phyloP scores from a whole-genome alignment of 768 basidiomycete genomes.

The Mycena albidolilacea region DNA sequence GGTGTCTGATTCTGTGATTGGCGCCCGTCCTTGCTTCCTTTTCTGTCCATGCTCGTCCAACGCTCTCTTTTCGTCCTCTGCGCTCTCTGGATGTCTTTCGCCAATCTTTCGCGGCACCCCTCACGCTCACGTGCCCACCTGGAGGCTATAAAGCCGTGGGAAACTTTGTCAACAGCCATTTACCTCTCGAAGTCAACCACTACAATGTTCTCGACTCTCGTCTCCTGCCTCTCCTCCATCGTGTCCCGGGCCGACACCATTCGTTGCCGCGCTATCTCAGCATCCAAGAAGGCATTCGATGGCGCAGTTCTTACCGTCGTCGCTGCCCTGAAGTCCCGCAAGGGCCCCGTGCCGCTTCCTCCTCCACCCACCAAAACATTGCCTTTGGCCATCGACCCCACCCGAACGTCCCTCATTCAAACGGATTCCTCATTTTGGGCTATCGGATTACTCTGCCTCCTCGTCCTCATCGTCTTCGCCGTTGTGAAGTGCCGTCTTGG shows the following conservation, averaged over 20 bases:
- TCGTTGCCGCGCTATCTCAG: neutral
- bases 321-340: neutral
- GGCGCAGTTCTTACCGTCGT: neutral
- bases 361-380: neutral
- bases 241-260: neutral
- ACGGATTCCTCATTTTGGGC: neutral
- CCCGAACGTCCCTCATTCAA: neutral
- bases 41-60: slow-evolving; percentile 15
- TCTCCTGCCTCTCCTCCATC: neutral
- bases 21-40: neutral
- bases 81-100: neutral
- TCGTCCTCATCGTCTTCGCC: neutral
- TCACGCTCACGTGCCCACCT: neutral
- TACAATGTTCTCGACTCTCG: neutral
- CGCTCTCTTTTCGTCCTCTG: neutral
- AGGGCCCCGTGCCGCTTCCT: neutral
- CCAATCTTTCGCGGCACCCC: neutral
- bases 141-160: neutral
- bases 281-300: neutral
- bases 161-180: slow-evolving; percentile 14
- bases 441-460: too few species aligned
- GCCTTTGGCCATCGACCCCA: neutral
- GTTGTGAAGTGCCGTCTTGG: neutral
- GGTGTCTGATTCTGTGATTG: neutral
- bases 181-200: neutral